A percentile compares a stretch with the other conserved stretches of the same genome.
These are phyloP conservation scores for Aspergillus terreus DNA, from an alignment of 2,329 filamentous ascomycete species.

Conservation along the genomic window DNA sequence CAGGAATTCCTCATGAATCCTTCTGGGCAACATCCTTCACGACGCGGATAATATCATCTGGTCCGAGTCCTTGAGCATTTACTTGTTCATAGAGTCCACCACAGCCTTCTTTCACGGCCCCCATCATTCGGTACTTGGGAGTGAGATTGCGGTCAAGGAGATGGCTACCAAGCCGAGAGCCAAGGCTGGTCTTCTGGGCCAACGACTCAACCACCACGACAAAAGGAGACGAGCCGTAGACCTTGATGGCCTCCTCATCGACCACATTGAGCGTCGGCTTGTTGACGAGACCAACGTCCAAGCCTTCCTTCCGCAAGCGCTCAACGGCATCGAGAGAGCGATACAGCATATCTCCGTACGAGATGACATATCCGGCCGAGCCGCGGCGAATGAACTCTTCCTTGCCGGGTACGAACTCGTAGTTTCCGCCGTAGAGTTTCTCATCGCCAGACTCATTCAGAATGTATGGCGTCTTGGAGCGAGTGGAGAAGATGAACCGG, in stretches of 20 bases:
- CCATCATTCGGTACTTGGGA: conserved; percentile 36
- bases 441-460: conserved; percentile 34
- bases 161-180: conserved; percentile 34
- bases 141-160: conserved; percentile 35
- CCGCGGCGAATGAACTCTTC: conserved; percentile 38
- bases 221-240: conserved; percentile 35
- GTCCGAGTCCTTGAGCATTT: conserved; percentile 35
- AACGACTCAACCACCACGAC: conserved; percentile 37
- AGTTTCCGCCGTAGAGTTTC: conserved; percentile 33
- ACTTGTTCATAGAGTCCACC: conserved; percentile 39
- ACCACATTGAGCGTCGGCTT: conserved; percentile 38
- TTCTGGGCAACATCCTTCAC: conserved; percentile 25
- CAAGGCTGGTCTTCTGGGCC: conserved; percentile 39
- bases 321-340: conserved; percentile 39
- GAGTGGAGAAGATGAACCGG: conserved; percentile 38
- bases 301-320: conserved; percentile 31
- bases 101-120: conserved; percentile 36
- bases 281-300: conserved; percentile 38
- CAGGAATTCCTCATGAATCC: no score
- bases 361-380: conserved; percentile 35
- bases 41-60: conserved; percentile 29
- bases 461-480: conserved; percentile 37
- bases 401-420: conserved; percentile 36
- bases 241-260: conserved; percentile 36
- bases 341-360: conserved; percentile 41